These are phyloP conservation scores for Jaenimonas drosophilae DNA, from an alignment of 208 protist genomes.

Conservation along the genomic window DNA sequence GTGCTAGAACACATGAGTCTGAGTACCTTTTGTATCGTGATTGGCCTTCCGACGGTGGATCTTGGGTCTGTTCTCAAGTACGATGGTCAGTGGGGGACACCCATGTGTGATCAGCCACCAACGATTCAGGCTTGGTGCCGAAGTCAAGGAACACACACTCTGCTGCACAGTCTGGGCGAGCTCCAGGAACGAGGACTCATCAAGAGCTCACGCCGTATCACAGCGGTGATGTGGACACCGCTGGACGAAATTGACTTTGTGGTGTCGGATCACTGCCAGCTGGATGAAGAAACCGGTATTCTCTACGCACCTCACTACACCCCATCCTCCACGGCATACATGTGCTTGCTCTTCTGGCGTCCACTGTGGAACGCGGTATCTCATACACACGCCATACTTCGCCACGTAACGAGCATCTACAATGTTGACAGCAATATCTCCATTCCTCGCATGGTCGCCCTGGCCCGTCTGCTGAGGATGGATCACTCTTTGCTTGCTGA, in stretches of 20 bases:
- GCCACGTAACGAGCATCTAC: slow-evolving; percentile 6
- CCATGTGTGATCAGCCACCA: background rate
- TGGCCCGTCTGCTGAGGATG: slow-evolving; percentile 26
- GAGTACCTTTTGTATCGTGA: slow-evolving; percentile 73
- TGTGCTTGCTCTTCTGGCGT: slow-evolving; percentile 61
- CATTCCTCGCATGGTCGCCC: slow-evolving; percentile 25
- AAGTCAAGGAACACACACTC: slow-evolving; percentile 18
- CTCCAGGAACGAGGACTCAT: slow-evolving; percentile 39
- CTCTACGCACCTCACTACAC: slow-evolving; percentile 9
- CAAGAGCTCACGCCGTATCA: slow-evolving; percentile 7
- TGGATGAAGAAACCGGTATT: slow-evolving; percentile 2
- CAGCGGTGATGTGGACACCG: slow-evolving; percentile 10
- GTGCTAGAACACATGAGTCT: slow-evolving; percentile 63
- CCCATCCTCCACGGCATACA: slow-evolving; percentile 15
- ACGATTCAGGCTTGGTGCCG: background rate
- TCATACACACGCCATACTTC: background rate
- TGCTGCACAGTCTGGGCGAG: slow-evolving; percentile 21
- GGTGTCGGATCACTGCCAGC: slow-evolving; percentile 8
- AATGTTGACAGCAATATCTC: slow-evolving; percentile 21
- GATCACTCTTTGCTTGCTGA: slow-evolving; percentile 21
- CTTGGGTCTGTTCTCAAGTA: slow-evolving; percentile 16
- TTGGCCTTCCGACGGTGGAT: slow-evolving; percentile 52
- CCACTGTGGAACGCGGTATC: slow-evolving; percentile 3
- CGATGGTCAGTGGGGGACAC: background rate
- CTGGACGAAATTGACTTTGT: slow-evolving; percentile 13